Evolutionary conservation across 306 rosid species (phyloP), one percentile per base, ranked within the genome.

Genomic region (Fragaria iinumae): DNA sequence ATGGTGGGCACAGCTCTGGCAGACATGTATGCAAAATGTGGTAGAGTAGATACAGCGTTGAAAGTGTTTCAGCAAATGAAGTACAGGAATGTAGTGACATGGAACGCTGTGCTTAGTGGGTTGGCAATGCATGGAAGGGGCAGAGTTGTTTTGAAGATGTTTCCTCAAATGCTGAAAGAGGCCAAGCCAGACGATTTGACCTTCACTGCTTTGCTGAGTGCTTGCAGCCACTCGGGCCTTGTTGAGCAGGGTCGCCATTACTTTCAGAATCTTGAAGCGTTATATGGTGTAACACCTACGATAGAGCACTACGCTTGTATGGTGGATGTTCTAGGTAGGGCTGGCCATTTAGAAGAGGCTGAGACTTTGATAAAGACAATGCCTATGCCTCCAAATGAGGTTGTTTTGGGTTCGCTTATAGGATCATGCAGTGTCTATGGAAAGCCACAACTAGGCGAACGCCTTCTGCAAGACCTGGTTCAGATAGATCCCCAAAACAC

Each of bases 11-110:
- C 97, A 32, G 73, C 91, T 73, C 82, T 90, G 81, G 79, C 90
- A 75, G 91, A 90, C 76, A 90, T 87, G 96, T 92, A 92, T 67
- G 88, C 92, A 29, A 92, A 87, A 63, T 90, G 96, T 77, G 96
- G 93, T 29, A 86, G 87, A 83, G 77, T 92, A 44, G 73, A 70
- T 23, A 69, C 73, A 57, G 91, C 96, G 1, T 63, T 75, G 75
- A 27, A 41, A 65, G 84, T 86, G 71, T 90, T 90, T 64, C 45
- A 85, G 79, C 23, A 69, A 20, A 84, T 90, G 89, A 56, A 78
- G 0, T 75, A 12, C 55, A 86, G 86, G 83, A 92, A 90, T 52
- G 87, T 81, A 48, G 93, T 87, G 88, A 82, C 96, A 6, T 92
- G 96, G 93, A 92, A 90, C 77, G 93, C 93, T 34, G 75, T 92